Conservation (phyloP, 2,329 filamentous ascomycete species). For the Fusarium sp. region DNA sequence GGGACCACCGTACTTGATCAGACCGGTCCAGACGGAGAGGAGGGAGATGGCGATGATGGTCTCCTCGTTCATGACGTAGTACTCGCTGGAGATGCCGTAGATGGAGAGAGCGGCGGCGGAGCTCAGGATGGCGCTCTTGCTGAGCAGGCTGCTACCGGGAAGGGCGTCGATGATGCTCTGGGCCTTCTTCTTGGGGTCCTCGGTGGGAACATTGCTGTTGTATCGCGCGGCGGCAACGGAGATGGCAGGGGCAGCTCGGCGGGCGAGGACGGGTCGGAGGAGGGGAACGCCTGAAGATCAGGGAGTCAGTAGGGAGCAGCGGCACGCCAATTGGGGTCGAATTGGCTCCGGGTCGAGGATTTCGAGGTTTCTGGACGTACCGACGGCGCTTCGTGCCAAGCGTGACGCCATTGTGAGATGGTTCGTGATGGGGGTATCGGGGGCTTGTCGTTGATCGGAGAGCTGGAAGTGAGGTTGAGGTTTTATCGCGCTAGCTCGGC, state of each 20-base stretch:
- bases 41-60: constrained; percentile 93
- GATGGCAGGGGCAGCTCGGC: constrained; percentile 80
- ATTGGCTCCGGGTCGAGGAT: constrained; percentile 23
- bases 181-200: constrained; percentile 96
- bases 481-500: constrained; percentile 61
- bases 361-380: constrained; percentile 67
- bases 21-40: constrained; percentile 88
- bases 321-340: constrained; percentile 45
- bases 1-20: constrained; percentile 94
- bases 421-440: constrained; percentile 64
- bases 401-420: constrained; percentile 93
- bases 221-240: constrained; percentile 74
- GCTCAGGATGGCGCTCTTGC: constrained; percentile 97
- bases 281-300: constrained; percentile 79
- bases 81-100: constrained; percentile 98
- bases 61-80: constrained; percentile 99
- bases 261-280: constrained; percentile 83
- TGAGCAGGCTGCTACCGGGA: constrained; percentile 89
- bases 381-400: constrained; percentile 93
- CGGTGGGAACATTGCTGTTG: constrained; percentile 80
- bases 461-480: constrained; percentile 61
- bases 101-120: constrained; percentile 89
- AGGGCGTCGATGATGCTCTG: constrained; percentile 94
- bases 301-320: constrained; percentile 43
- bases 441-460: constrained; percentile 58